A percentile compares a stretch with the other conserved stretches of the same genome.
These are phyloP conservation scores for Luvunga scandens DNA, from an alignment of 345 rosid species.

Conservation along the genomic window DNA sequence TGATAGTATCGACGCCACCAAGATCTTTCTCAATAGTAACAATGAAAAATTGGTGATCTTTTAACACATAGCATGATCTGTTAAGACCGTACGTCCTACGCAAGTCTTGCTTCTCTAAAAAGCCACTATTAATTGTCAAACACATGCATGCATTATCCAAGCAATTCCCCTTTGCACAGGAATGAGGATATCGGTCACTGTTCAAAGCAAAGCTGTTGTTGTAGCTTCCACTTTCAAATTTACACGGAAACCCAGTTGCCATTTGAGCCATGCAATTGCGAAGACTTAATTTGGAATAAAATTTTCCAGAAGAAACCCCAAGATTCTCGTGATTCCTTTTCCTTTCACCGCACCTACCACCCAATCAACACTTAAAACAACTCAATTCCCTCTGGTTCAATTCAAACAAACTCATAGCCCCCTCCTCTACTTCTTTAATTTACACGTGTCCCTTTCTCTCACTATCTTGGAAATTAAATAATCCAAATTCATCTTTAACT, in stretches of 20 bases:
- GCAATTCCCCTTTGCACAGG: background rate
- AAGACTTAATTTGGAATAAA: conserved; percentile 11
- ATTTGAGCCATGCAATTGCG: background rate
- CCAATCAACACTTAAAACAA: background rate
- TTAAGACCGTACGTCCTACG: too few relatives aligned
- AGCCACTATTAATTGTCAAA: background rate
- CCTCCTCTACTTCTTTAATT: background rate
- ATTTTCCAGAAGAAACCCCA: conserved; percentile 15
- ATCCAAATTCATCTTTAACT: background rate
- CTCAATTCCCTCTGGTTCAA: conserved; percentile 1
- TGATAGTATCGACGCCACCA: too few relatives aligned
- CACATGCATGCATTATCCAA: background rate
- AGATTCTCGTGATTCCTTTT: conserved; percentile 36
- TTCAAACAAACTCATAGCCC: background rate
- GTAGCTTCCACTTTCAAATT: background rate
- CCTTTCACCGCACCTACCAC: conserved; percentile 33
- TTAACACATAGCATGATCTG: too few relatives aligned
- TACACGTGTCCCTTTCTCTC: background rate
- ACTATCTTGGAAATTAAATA: background rate
- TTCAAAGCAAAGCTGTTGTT: too few relatives aligned
- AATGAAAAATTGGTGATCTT: too few relatives aligned
- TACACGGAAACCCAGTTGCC: background rate
- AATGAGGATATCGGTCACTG: background rate
- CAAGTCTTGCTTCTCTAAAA: background rate
- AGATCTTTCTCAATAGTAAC: too few relatives aligned